A percentile compares a stretch with the other conserved stretches of the same genome.
Evolutionary conservation across 2,329 filamentous ascomycete genomes (phyloP).

Genomic region (Colletotrichum sojae): DNA sequence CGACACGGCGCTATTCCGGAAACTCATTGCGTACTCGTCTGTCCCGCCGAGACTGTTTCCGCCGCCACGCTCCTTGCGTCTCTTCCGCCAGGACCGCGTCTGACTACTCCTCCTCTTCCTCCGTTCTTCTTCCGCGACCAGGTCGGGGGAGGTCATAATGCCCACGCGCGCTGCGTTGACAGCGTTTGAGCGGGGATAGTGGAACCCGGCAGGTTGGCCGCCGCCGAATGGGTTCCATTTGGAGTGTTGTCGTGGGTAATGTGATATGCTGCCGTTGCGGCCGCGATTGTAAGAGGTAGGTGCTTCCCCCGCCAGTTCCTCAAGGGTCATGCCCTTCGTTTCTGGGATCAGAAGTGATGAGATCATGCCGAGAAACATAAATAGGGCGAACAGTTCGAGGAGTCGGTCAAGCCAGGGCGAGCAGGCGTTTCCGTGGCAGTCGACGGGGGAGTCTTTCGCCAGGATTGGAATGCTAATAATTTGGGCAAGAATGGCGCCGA

Average conservation of each 20-base stretch:
- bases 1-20: slow-evolving; percentile 41
- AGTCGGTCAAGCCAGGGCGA: slow-evolving; percentile 78
- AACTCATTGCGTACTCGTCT: slow-evolving; percentile 41
- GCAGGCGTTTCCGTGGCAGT: slow-evolving; percentile 64
- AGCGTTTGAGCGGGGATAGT: slow-evolving; percentile 55
- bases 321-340: slow-evolving; percentile 81
- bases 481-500: slow-evolving; percentile 78
- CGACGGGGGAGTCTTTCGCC: slow-evolving; percentile 66
- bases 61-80: slow-evolving; percentile 42
- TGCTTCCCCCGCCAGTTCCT: slow-evolving; percentile 77
- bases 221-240: slow-evolving; percentile 64
- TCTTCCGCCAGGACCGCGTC: slow-evolving; percentile 40
- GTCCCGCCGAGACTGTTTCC: slow-evolving; percentile 39
- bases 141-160: slow-evolving; percentile 61
- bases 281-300: slow-evolving; percentile 71
- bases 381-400: slow-evolving; percentile 83
- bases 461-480: slow-evolving; percentile 75
- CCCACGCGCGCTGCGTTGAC: slow-evolving; percentile 53
- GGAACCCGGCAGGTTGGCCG: slow-evolving; percentile 67
- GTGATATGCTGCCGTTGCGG: slow-evolving; percentile 63
- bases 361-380: slow-evolving; percentile 82
- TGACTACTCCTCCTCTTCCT: slow-evolving; percentile 34
- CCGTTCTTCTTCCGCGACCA: slow-evolving; percentile 45
- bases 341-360: slow-evolving; percentile 82
- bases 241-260: slow-evolving; percentile 49